Base-by-base conservation (phyloP, 441 rosid species). In the Macaranga tanarius region DNA sequence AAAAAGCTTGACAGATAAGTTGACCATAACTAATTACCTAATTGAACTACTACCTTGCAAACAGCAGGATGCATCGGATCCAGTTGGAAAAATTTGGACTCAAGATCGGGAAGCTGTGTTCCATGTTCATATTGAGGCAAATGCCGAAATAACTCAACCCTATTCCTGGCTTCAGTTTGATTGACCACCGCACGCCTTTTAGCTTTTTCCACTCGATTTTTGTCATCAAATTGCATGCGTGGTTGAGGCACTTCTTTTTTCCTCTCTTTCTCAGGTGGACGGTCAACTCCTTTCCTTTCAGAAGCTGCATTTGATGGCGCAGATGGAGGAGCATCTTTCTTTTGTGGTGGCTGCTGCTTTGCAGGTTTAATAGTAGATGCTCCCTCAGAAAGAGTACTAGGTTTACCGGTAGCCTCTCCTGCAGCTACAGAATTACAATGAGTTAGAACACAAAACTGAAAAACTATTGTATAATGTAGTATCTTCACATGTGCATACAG, bases 161-260 rank as follows among this genome's bases (percentile, higher is more conserved):
- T 90, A 82, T 91, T 92, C 84, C 89, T 92, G 74, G 87, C 89
- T 86, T 92, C 98, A 2, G 86, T 84, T 84, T 87, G 93, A 72
- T 84, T 88, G 74, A 91, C 91, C 70, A 95, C 84, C 4, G 97
- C 83, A 75, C 95, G 96, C 84, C 75, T 90, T 83, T 89, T 95
- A 67, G 99, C 98, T 86, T 91, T 95, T 54, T 86, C 93, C 68
- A 92, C 99, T 61, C 96, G 85, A 79, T 65, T 86, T 76, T 76
- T 86, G 72, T 92, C 97, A 72, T 95, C 98, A 76, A 89, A 95
- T 76, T 95, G 99, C 98, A 92, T 90, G 40, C 91, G 91, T 22
- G 98, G 92, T 72, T 90, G 89, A 66, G 92, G 95, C 45, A 77
- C 89, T 78, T 95, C 98, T 82, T 88, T 92, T 83, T 75, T 92